Evolutionary conservation across 176 grass and related monocot genomes (phyloP), one percentile per base, ranked within the genome.

Genomic region (Leersia perrieri): DNA sequence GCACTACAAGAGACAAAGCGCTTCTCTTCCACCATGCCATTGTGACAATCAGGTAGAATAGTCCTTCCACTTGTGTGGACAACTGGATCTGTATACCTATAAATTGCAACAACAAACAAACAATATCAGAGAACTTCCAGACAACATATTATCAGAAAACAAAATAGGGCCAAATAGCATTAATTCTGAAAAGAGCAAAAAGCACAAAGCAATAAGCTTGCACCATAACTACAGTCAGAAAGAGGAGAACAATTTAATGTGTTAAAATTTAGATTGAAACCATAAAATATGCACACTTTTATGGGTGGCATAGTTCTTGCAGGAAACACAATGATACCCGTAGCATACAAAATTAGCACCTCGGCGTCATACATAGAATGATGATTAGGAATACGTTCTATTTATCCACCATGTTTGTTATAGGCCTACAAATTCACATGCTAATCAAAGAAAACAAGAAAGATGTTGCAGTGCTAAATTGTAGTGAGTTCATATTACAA

Each of bases 41-140:
- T 83, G n/a, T 70, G 80, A 26, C 42, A 36, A 67, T 85, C 72
- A 76, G 60, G n/a, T 63, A 70, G 63, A 30, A 61, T 45, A 32
- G 76, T 76, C 85, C 70, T 94, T 35, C 75, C 83, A 42, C 79
- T 71, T 35, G 78, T 30, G 9, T 74, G 60, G 61, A 77, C 74
- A 76, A 58, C 34, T 55, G 82, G 87, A 76, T 85, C 82, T 41
- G 68, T 72, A 81, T 76, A 72, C 27, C 88, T 90, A 28, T 3
- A 70, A 23, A 82, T 73, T 89, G 34, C 16, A 81, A 15, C 42
- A 81, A 35, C 49, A 33, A 80, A 73, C 38, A 49, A 51, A 16
- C 30, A 76, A 86, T 70, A 71, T 57, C 55, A 76, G 28, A 72
- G 45, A 57, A 85, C 14, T 70, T 77, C 5, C 55, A 65, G 38